Evolutionary conservation across 345 rosid species (phyloP), one percentile per base, ranked within the genome.

Genomic region (Euphorbia lathyris): DNA sequence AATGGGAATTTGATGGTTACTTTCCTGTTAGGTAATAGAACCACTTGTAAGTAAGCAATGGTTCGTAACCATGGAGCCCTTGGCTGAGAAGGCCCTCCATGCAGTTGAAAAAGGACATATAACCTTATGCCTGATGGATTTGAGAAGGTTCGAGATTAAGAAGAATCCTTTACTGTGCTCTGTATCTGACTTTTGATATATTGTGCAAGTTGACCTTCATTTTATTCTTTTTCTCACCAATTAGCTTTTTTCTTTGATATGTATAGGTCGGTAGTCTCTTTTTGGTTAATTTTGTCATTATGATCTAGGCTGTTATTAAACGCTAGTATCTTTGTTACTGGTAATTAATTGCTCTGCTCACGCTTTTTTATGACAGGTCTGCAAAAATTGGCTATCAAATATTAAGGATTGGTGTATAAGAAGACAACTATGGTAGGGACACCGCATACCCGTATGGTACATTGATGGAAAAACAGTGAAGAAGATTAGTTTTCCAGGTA

Each of bases 11-110:
- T 36, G 65, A 57, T 22, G 73, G 42, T 64, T 27, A 32, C n/a
- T 32, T 58, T 27, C 65, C 51, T 68, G 56, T 16, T 78, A 94
- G 98, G 72, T 94, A 74, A 88, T 94, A 74, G 98, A 94, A 83
- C 98, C 98, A 70, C 77, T 94, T 68, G 87, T 94, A 48, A 94
- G 98, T 74, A 89, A 91, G 83, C 98, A 94, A 74, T 94, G 98
- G 97, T 94, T 94, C 84, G 91, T 94, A 73, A 84, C 89, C 64
- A 94, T 89, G 97, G 95, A 94, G 60, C 86, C 96, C 74, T 74
- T 91, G 78, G 98, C 98, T 70, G 96, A 89, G 80, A 94, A 91
- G 83, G 98, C 97, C 58, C 97, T 94, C 83, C 85, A 19, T 62
- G 97, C 91, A 8, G 98, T 94, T 79, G 89, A 91, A 50, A 81